phyloP scores from a whole-genome alignment of 2,329 filamentous ascomycete species.

The Bipolaris cookei region DNA sequence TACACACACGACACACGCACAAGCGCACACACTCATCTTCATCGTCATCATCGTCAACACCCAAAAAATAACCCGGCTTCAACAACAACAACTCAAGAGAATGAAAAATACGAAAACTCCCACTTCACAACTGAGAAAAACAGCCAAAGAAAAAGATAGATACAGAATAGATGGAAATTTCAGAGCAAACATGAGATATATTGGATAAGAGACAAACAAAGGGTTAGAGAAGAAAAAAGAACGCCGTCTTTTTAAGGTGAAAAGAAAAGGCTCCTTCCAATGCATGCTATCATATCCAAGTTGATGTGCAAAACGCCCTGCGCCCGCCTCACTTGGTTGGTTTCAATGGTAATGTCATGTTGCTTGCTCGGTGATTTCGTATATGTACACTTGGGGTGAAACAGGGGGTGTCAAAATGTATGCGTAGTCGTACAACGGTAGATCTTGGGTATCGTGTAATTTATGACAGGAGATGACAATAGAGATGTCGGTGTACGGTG shows the following conservation, averaged over 20 bases:
- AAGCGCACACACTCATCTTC: neutral
- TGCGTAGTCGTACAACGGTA: constrained; percentile 30
- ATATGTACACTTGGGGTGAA: constrained; percentile 24
- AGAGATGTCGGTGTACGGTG: constrained; percentile 18
- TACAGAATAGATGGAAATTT: neutral
- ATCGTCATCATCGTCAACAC: neutral
- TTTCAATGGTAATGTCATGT: constrained; percentile 8
- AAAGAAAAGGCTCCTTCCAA: constrained; percentile 11
- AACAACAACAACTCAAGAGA: neutral
- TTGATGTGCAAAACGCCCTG: constrained; percentile 19
- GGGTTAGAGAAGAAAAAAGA: constrained; percentile 1
- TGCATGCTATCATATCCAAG: constrained; percentile 19
- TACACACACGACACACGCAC: neutral
- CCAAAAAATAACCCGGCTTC: neutral
- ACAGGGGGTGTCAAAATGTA: constrained; percentile 16
- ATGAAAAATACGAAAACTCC: neutral
- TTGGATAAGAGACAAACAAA: neutral
- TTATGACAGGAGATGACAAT: constrained; percentile 20
- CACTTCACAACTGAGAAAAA: neutral
- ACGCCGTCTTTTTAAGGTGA: constrained; percentile 16
- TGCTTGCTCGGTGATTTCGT: constrained; percentile 14
- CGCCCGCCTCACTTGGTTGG: constrained; percentile 7
- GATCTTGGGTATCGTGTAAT: constrained; percentile 19
- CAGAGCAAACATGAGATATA: neutral
- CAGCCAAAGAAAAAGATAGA: neutral